Evolutionary conservation across 2,329 filamentous ascomycete species (phyloP), one percentile per base, ranked within the genome.

Genomic region (Fusarium camptoceras): DNA sequence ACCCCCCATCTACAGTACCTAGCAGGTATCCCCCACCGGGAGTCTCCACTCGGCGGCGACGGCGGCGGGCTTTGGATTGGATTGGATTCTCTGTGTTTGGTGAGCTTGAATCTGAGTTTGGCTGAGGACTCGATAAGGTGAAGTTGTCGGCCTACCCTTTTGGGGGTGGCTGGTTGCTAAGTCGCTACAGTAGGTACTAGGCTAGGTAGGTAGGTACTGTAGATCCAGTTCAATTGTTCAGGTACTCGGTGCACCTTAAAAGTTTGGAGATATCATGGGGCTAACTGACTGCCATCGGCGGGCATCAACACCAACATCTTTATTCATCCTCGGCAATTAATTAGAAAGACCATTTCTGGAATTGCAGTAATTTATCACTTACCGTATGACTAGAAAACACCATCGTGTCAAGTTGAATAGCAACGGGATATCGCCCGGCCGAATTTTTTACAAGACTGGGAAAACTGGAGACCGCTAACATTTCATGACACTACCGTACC

Each of bases 391-490:
- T 41, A 42, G 10, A 41, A 41, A 27, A 20, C 16, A 28, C 14
- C 24, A 28, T 39, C 34, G n/a, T 41, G 34, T 53, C 34, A 53
- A 53, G 28, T 24, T 18, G 50, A 30, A 41, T 51, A 39, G 42
- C n/a, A 34, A 49, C 68, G 64, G 55, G 57, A 70, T 68, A 70
- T 58, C 67, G 56, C 62, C 68, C 67, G 67, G 63, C 34, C 63
- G 63, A 70, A 56, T 53, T 72, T 73, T 75, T 69, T 57, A 51
- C 46, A 59, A 65, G 65, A 55, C 53, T 64, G 60, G 59, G 64
- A 75, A 75, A 75, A 74, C 72, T 75, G 73, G 72, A 59, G 69
- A 67, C 60, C 61, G 59, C 72, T 75, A 70, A 66, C 63, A 66
- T 64, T 76, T 73, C 76, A 76, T 77, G 75, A 76, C 76, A 78